phyloP scores from a whole-genome alignment of 2,329 filamentous ascomycete species.

The Talaromyces sp. region DNA sequence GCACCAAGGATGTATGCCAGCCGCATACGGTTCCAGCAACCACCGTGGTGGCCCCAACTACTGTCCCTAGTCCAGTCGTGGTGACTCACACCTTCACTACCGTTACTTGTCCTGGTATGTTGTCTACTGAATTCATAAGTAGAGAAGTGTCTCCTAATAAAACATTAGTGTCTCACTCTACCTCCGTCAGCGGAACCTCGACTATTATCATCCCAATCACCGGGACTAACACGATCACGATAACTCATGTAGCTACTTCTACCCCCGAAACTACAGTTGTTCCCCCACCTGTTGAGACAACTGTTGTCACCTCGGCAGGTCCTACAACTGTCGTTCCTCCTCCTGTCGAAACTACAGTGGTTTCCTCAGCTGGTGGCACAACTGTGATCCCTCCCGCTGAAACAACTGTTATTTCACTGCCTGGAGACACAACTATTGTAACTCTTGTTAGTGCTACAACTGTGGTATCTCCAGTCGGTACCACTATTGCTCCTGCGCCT shows the following conservation, averaged over 20 bases:
- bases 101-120: conserved; percentile 12
- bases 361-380: neutral
- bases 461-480: neutral
- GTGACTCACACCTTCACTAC: conserved; percentile 9
- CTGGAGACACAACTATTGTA: neutral
- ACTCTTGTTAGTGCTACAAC: neutral
- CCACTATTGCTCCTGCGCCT: neutral
- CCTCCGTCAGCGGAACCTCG: conserved; percentile 9
- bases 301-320: neutral
- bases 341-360: neutral
- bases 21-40: conserved; percentile 4
- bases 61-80: conserved; percentile 1
- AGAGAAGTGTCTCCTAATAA: neutral
- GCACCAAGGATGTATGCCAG: conserved; percentile 7
- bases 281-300: neutral
- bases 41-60: conserved; percentile 4
- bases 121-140: neutral
- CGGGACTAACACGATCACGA: conserved; percentile 11
- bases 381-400: neutral
- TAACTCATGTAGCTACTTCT: conserved; percentile 9
- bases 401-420: neutral
- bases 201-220: conserved; percentile 10
- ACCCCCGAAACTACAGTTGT: conserved; percentile 4
- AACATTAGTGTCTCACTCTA: conserved; percentile 3
- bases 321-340: neutral